These are phyloP conservation scores for Colletotrichum simmondsii DNA, from an alignment of 2,329 filamentous ascomycete species.

Conservation along the genomic window DNA sequence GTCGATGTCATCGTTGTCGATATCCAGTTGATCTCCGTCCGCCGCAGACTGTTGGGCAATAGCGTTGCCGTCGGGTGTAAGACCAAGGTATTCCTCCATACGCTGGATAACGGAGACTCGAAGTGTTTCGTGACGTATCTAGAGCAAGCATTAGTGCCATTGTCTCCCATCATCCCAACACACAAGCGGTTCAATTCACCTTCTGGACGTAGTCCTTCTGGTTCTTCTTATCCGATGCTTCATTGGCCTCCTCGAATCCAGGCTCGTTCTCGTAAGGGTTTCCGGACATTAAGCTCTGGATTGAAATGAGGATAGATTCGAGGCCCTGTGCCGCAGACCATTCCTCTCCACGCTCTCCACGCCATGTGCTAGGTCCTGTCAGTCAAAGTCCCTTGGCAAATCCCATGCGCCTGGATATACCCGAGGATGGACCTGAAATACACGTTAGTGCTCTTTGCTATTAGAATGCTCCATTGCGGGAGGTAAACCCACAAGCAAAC, in stretches of 20 bases:
- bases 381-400: conserved; percentile 18
- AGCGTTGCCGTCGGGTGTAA: conserved; percentile 64
- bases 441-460: neutral
- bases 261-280: conserved; percentile 98
- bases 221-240: conserved; percentile 75
- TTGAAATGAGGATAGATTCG: conserved; percentile 93
- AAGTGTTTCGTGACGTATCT: conserved; percentile 93
- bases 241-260: conserved; percentile 83
- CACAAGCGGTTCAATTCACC: conserved; percentile 56
- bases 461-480: neutral
- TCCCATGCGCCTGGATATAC: conserved; percentile 57
- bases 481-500: conserved; percentile 81
- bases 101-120: conserved; percentile 88
- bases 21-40: conserved; percentile 53
- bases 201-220: conserved; percentile 84
- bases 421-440: conserved; percentile 80
- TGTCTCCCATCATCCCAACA: neutral
- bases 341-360: conserved; percentile 88
- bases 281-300: conserved; percentile 93
- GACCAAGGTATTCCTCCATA: conserved; percentile 80
- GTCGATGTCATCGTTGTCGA: conserved; percentile 62
- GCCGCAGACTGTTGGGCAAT: conserved; percentile 43
- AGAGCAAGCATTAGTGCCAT: conserved; percentile 36
- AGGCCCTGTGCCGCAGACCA: conserved; percentile 97
- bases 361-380: conserved; percentile 80